These are phyloP conservation scores for Alternaria angustiovoidea DNA, from an alignment of 2,329 filamentous ascomycete genomes.

Conservation along the genomic window DNA sequence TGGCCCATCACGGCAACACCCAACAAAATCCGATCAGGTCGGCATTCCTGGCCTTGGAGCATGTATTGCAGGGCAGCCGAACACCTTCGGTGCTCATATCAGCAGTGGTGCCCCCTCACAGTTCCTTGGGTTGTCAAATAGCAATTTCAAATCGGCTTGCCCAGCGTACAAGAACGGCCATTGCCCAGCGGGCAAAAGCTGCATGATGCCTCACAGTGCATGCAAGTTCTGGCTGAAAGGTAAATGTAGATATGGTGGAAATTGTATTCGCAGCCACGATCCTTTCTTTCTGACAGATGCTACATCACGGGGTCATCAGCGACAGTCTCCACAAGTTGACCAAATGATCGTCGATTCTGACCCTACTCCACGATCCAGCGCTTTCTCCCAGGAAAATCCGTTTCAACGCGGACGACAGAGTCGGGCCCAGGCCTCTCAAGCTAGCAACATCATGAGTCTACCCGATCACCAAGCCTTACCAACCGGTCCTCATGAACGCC, in stretches of 20 bases:
- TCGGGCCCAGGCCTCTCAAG: background rate
- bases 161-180: background rate
- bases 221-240: constrained; percentile 4
- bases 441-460: background rate
- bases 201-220: background rate
- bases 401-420: background rate
- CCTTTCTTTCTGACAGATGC: constrained; percentile 5
- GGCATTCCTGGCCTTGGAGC: no score
- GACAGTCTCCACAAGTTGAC: background rate
- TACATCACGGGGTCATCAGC: background rate
- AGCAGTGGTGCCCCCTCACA: background rate
- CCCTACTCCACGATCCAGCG: background rate
- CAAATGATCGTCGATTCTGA: background rate
- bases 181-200: background rate
- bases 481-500: background rate
- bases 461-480: background rate
- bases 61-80: background rate
- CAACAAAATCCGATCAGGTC: background rate
- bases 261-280: constrained; percentile 9
- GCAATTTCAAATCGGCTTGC: constrained; percentile 2
- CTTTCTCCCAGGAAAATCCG: background rate
- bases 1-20: background rate
- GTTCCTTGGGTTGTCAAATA: background rate
- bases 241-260: background rate
- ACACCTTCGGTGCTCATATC: background rate